Evolutionary conservation across 176 grass and related monocot genomes (phyloP).

Genomic region (Zea mays): Zm-B73-REFERENCE-NAM-5.0 NC_050101.1:12004001-12004500

Average conservation of each 20-base stretch:
- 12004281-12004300: not conserved
- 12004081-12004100: too few relatives aligned
- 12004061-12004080: too few relatives aligned
- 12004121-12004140: not conserved
- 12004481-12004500: too few relatives aligned
- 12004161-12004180: not conserved
- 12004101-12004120: too few relatives aligned
- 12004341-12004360: not conserved
- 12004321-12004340: not conserved
- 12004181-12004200: not conserved
- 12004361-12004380: not conserved
- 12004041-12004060: too few relatives aligned
- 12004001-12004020: too few relatives aligned
- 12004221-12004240: not conserved
- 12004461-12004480: too few relatives aligned
- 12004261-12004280: not conserved
- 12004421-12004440: not conserved
- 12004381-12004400: not conserved
- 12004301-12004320: not conserved
- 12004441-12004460: too few relatives aligned
- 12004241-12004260: too few relatives aligned
- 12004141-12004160: too few relatives aligned
- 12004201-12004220: not conserved
- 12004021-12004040: too few relatives aligned
- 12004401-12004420: not conserved